These are phyloP conservation scores for Venturia effusa DNA, from an alignment of 2,329 filamentous ascomycete genomes.

Conservation along the genomic window DNA sequence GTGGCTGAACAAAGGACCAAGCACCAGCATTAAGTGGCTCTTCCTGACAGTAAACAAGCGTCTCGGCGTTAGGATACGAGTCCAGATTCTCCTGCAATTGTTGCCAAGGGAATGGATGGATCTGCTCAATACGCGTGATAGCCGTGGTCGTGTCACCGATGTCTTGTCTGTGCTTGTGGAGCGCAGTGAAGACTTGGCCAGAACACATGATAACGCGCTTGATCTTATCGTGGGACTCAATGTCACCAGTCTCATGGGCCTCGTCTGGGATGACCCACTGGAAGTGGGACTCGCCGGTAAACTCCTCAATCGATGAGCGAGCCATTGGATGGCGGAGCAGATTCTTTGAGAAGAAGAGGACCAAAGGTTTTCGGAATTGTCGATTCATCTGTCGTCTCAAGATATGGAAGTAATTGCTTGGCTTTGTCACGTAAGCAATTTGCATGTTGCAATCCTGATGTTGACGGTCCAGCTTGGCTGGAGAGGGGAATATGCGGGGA, in stretches of 20 bases:
- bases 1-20: constrained; percentile 94
- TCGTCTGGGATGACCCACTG: constrained; percentile 91
- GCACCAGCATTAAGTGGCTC: constrained; percentile 95
- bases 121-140: constrained; percentile 91
- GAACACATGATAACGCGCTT: constrained; percentile 90
- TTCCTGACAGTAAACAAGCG: constrained; percentile 94
- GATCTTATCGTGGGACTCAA: constrained; percentile 75
- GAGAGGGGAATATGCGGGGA: constrained; percentile 78
- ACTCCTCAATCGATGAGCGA: constrained; percentile 81
- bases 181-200: constrained; percentile 84
- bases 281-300: constrained; percentile 86
- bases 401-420: constrained; percentile 92
- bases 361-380: constrained; percentile 95
- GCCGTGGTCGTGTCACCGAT: constrained; percentile 84
- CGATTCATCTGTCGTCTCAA: constrained; percentile 96
- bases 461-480: constrained; percentile 86
- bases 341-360: constrained; percentile 98
- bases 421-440: constrained; percentile 93
- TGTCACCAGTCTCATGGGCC: constrained; percentile 63
- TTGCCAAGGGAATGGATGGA: constrained; percentile 98
- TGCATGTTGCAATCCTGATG: constrained; percentile 99
- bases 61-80: constrained; percentile 93
- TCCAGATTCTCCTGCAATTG: constrained; percentile 95
- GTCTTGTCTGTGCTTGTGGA: constrained; percentile 81
- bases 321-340: constrained; percentile 89